Conservation (phyloP, 768 basidiomycete species). For the Pholiota conissans region DNA sequence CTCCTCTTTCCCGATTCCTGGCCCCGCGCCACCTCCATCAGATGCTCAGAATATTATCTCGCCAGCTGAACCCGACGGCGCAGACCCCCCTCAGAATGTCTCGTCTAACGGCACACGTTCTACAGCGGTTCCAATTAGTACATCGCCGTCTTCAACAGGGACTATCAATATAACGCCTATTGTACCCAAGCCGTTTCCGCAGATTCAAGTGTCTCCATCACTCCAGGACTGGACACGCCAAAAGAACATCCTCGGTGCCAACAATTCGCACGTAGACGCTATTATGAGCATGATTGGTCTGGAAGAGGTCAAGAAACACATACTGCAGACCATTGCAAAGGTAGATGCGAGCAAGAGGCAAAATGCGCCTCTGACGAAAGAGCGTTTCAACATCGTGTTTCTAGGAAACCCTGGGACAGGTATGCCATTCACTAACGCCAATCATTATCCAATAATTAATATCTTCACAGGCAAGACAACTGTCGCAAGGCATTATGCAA, state of each 20-base stretch:
- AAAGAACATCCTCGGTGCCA: conserved; percentile 53
- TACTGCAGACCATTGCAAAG: conserved; percentile 59
- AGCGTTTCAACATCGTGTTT: conserved; percentile 61
- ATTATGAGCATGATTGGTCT: conserved; percentile 74
- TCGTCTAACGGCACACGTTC: background rate
- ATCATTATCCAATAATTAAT: background rate
- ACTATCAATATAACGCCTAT: background rate
- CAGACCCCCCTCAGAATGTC: background rate
- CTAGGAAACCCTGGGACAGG: conserved; percentile 79
- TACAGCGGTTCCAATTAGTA: background rate
- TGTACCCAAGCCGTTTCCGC: conserved; percentile 5
- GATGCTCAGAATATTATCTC: background rate
- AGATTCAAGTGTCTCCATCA: conserved; percentile 30
- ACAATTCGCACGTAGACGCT: conserved; percentile 55
- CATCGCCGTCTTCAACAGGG: background rate
- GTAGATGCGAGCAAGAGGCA: conserved; percentile 60
- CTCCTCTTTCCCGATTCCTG: background rate
- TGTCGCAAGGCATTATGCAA: conserved; percentile 61
- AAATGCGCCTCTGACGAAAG: conserved; percentile 46
- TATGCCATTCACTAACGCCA: too few relatives aligned
- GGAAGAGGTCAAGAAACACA: conserved; percentile 60
- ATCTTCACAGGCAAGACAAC: conserved; percentile 42
- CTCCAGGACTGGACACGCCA: conserved; percentile 56
- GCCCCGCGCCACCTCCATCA: background rate
- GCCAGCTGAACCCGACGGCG: background rate